Percentiles rank a stretch among this genome's conserved stretches.
Conservation (phyloP, 345 rosid genomes). For the Arabis alpina region DNA sequence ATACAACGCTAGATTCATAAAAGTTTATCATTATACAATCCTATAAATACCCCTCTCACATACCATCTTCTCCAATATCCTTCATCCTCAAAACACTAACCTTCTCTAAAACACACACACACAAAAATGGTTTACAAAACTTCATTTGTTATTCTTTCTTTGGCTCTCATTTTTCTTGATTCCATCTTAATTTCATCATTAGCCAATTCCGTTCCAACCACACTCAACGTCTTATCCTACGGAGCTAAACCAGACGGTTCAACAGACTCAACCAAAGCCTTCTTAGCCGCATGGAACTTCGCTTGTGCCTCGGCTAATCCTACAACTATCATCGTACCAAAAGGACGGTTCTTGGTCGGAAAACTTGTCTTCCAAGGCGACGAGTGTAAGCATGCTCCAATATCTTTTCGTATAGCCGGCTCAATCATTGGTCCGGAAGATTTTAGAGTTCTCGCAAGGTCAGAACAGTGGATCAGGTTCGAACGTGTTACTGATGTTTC, state of each 20-base stretch:
- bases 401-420: slow-evolving; percentile 56
- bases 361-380: slow-evolving; percentile 56
- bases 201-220: slow-evolving; percentile 15
- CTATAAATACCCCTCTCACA: slow-evolving; percentile 42
- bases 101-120: neutral
- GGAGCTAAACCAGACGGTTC: slow-evolving; percentile 71
- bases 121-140: slow-evolving; percentile 29
- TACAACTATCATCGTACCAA: slow-evolving; percentile 60
- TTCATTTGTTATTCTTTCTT: slow-evolving; percentile 17
- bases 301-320: slow-evolving; percentile 56
- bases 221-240: slow-evolving; percentile 46
- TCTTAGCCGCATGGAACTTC: slow-evolving; percentile 61
- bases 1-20: neutral
- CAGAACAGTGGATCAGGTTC: slow-evolving; percentile 58
- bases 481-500: slow-evolving; percentile 53
- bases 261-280: slow-evolving; percentile 68
- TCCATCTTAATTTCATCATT: slow-evolving; percentile 25
- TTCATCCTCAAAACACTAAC: slow-evolving; percentile 20
- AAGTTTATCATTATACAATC: neutral
- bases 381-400: slow-evolving; percentile 52
- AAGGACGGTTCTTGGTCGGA: no score
- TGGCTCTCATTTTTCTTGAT: slow-evolving; percentile 35
- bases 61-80: slow-evolving; percentile 32
- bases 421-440: slow-evolving; percentile 66
- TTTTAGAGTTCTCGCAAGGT: slow-evolving; percentile 45